Percentiles rank a stretch among this genome's conserved stretches.
These are phyloP conservation scores for Paramecium biaurelia DNA, from an alignment of 73 alveolate species.

Conservation along the genomic window DNA sequence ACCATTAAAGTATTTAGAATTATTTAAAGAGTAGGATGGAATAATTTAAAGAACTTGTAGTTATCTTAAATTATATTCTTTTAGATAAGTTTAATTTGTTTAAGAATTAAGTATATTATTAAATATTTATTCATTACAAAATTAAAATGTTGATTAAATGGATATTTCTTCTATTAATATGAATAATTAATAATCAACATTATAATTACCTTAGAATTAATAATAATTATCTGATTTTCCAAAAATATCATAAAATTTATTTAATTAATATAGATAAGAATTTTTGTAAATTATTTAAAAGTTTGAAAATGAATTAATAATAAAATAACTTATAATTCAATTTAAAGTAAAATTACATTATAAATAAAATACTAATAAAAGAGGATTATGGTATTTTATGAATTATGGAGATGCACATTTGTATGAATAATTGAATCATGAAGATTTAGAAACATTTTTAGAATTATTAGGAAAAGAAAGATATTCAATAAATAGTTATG, in stretches of 20 bases:
- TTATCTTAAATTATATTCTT: neutral
- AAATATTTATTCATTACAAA: neutral
- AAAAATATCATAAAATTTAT: neutral
- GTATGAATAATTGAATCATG: neutral
- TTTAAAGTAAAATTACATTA: neutral
- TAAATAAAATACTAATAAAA: slow-evolving; percentile 4
- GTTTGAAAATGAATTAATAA: neutral
- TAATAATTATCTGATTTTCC: neutral
- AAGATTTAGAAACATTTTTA: neutral
- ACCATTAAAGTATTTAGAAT: neutral
- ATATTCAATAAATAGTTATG: slow-evolving; percentile 22
- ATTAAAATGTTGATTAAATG: neutral
- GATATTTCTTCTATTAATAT: neutral
- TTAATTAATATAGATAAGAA: neutral
- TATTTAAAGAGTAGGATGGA: neutral
- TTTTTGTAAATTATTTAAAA: neutral
- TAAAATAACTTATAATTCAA: neutral
- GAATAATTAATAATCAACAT: neutral
- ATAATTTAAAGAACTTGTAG: neutral
- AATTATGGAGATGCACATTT: slow-evolving; percentile 36
- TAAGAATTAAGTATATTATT: neutral
- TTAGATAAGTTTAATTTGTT: neutral
- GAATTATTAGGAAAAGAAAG: neutral
- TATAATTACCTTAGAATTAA: neutral
- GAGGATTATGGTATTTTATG: slow-evolving; percentile 52